Percentiles rank a stretch among this genome's conserved stretches.
Evolutionary conservation across 805 yeast species (phyloP).

Genomic region (Sugiyamaella americana): DNA sequence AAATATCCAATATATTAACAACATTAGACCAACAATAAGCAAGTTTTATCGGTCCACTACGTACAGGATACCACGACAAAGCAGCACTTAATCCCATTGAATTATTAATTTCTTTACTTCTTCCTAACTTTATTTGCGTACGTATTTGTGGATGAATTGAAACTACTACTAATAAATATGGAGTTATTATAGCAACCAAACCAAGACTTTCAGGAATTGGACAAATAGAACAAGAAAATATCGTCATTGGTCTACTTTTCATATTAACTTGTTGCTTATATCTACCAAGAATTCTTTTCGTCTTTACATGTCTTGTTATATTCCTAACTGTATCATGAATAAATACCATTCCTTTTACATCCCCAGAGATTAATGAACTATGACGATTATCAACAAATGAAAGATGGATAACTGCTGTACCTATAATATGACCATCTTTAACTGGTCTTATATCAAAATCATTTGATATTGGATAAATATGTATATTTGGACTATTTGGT

Average conservation of each 20-base stretch:
- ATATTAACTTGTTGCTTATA: slow-evolving; percentile 20
- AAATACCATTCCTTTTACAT: slow-evolving; percentile 51
- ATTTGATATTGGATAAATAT: slow-evolving; percentile 28
- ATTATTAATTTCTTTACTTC: slow-evolving; percentile 37
- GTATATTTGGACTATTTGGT: slow-evolving; percentile 28
- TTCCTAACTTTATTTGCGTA: slow-evolving; percentile 50
- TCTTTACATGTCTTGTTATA: slow-evolving; percentile 42
- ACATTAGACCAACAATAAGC: slow-evolving; percentile 68
- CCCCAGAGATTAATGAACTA: slow-evolving; percentile 52
- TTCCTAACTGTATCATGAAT: slow-evolving; percentile 59
- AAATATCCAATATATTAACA: slow-evolving; percentile 49
- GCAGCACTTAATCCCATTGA: slow-evolving; percentile 38
- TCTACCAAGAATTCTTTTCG: slow-evolving; percentile 50
- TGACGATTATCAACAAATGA: slow-evolving; percentile 46
- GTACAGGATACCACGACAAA: slow-evolving; percentile 60
- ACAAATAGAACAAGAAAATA: slow-evolving; percentile 36
- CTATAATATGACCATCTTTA: slow-evolving; percentile 36
- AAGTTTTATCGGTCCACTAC: slow-evolving; percentile 32
- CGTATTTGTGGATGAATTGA: slow-evolving; percentile 47
- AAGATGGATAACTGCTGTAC: slow-evolving; percentile 39
- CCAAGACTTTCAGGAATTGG: slow-evolving; percentile 52
- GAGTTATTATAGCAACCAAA: slow-evolving; percentile 53
- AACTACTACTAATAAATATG: slow-evolving; percentile 43
- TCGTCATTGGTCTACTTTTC: slow-evolving; percentile 25
- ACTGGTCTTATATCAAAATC: slow-evolving; percentile 4